A percentile compares a stretch with the other conserved stretches of the same genome.
phyloP scores from a whole-genome alignment of 768 basidiomycete species.

The Boletus sp. region DNA sequence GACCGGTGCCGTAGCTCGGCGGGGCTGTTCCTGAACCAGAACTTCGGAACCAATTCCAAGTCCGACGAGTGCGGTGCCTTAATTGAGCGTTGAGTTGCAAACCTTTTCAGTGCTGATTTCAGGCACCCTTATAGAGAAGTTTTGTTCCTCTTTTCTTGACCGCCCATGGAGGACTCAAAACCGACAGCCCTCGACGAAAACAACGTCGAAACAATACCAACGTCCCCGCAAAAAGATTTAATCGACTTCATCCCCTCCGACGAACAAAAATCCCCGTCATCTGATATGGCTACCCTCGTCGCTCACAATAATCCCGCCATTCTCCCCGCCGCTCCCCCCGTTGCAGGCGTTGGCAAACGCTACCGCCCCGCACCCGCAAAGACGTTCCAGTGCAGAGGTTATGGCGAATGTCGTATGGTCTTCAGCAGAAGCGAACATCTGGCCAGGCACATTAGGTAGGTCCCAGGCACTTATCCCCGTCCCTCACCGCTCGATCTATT shows the following conservation, averaged over 20 bases:
- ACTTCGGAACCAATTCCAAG: slow-evolving; percentile 21
- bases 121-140: slow-evolving; percentile 37
- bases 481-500: slow-evolving; percentile 22
- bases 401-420: slow-evolving; percentile 95
- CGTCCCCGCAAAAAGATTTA: slow-evolving; percentile 4
- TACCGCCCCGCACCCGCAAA: slow-evolving; percentile 86
- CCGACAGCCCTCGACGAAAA: slow-evolving; percentile 25
- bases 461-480: slow-evolving; percentile 25
- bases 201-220: slow-evolving; percentile 9
- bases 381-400: slow-evolving; percentile 94
- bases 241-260: neutral
- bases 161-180: slow-evolving; percentile 38
- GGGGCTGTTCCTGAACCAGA: slow-evolving; percentile 35
- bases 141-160: slow-evolving; percentile 33
- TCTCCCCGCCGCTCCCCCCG: slow-evolving; percentile 17
- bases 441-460: slow-evolving; percentile 91
- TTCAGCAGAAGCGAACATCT: slow-evolving; percentile 95
- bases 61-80: slow-evolving; percentile 36
- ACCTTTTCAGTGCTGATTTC: slow-evolving; percentile 33
- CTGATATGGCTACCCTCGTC: slow-evolving; percentile 36
- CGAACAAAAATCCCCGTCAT: slow-evolving; percentile 1
- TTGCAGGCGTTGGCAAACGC: slow-evolving; percentile 48
- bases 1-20: slow-evolving; percentile 37
- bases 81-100: slow-evolving; percentile 32
- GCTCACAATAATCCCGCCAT: slow-evolving; percentile 21